These are phyloP conservation scores for Thinopyrum obtusiflorum DNA, from an alignment of 202 grass and related monocot genomes.

Conservation along the genomic window DNA sequence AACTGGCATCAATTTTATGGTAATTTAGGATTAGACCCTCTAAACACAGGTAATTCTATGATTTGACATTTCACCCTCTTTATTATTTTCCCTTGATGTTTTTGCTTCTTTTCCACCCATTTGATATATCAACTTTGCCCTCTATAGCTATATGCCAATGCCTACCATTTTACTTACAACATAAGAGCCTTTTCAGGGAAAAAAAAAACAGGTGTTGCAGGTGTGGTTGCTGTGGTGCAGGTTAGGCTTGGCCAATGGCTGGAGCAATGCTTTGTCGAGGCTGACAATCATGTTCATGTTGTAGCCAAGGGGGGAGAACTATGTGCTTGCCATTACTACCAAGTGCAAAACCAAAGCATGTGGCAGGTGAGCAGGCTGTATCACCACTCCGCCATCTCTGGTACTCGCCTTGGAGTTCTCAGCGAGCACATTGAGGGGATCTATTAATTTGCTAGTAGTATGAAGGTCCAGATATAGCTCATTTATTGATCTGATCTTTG, in stretches of 20 bases:
- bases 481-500: not conserved
- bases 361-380: not conserved
- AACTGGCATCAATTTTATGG: not conserved
- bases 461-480: not conserved
- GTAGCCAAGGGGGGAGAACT: not conserved
- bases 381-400: not conserved
- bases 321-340: not conserved
- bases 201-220: not conserved
- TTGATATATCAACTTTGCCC: not conserved
- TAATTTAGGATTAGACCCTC: not conserved
- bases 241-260: not conserved
- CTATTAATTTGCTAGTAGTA: not conserved
- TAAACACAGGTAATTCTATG: not conserved
- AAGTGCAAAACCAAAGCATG: not conserved
- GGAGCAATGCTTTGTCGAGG: not conserved
- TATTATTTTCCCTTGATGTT: not conserved
- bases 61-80: not conserved
- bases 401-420: not conserved
- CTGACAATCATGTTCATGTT: not conserved
- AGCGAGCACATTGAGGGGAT: not conserved
- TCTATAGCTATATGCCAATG: not conserved
- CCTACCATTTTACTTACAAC: not conserved
- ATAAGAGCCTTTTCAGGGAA: not conserved
- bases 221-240: not conserved
- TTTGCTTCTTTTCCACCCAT: not conserved